Conservation (phyloP, 164 flowering plant genomes). For the Vitis rupestris region DNA sequence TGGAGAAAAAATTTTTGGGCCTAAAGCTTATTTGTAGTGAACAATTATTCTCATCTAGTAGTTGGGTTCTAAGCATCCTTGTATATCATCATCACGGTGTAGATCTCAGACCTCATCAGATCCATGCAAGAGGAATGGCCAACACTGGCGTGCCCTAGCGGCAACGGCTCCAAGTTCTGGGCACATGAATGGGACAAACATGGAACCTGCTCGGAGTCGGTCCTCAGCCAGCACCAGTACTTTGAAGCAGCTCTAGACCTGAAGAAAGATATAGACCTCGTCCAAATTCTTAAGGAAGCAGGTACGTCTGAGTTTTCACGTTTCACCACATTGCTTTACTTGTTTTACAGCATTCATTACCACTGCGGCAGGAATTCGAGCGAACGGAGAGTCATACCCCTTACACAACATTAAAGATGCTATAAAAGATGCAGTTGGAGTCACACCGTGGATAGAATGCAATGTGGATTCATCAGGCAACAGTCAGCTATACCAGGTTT, state of each 20-base stretch:
- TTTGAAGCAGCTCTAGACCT: slow-evolving; percentile 31
- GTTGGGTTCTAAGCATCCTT: too few relatives aligned
- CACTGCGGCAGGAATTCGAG: slow-evolving; percentile 31
- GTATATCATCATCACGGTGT: too few relatives aligned
- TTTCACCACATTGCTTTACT: neutral
- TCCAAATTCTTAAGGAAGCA: slow-evolving; percentile 27
- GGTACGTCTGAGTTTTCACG: slow-evolving; percentile 15
- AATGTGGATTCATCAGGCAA: slow-evolving; percentile 33
- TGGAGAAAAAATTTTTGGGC: too few relatives aligned
- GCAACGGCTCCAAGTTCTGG: slow-evolving; percentile 38
- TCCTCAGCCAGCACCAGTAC: slow-evolving; percentile 36
- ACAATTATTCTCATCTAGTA: too few relatives aligned
- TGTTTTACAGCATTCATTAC: slow-evolving; percentile 6
- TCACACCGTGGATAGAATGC: slow-evolving; percentile 38
- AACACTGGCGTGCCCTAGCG: slow-evolving; percentile 51
- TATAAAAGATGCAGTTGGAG: slow-evolving; percentile 30
- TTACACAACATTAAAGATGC: slow-evolving; percentile 28
- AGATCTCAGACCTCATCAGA: slow-evolving; percentile 37
- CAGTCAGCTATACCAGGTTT: slow-evolving; percentile 50
- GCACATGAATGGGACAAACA: slow-evolving; percentile 55
- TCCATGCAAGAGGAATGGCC: slow-evolving; percentile 48
- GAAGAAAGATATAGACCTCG: slow-evolving; percentile 25
- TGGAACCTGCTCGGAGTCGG: slow-evolving; percentile 50
- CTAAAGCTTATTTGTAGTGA: too few relatives aligned
- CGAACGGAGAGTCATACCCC: slow-evolving; percentile 35